phyloP scores from a whole-genome alignment of 768 basidiomycete genomes.

The Ramaria rubella region DNA sequence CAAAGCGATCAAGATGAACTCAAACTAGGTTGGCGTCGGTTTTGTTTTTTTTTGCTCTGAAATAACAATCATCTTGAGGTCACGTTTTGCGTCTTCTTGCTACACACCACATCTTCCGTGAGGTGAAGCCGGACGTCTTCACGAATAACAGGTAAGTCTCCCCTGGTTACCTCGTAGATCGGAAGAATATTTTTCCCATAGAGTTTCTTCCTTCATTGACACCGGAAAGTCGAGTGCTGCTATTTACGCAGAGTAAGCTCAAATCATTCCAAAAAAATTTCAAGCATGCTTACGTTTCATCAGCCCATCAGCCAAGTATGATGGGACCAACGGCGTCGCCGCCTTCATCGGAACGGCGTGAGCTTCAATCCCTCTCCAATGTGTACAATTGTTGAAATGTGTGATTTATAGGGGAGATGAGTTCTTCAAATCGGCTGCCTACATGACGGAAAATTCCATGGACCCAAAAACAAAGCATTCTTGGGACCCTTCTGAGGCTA shows the following conservation, averaged over 20 bases:
- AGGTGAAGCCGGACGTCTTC: slow-evolving; percentile 66
- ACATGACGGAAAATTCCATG: slow-evolving; percentile 54
- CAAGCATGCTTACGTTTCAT: not conserved
- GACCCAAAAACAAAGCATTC: slow-evolving; percentile 5
- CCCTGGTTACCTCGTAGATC: no score
- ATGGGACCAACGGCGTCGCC: slow-evolving; percentile 55
- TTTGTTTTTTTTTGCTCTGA: not conserved
- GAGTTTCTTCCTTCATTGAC: slow-evolving; percentile 55
- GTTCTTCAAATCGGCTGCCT: slow-evolving; percentile 68
- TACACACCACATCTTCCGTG: slow-evolving; percentile 69
- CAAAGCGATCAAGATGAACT: not conserved
- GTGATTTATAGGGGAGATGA: slow-evolving; percentile 54
- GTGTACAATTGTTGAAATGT: not conserved
- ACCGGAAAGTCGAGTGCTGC: slow-evolving; percentile 52
- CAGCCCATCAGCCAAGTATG: slow-evolving; percentile 61
- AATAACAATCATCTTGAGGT: slow-evolving; percentile 31
- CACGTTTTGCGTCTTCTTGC: slow-evolving; percentile 72
- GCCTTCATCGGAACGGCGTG: slow-evolving; percentile 48
- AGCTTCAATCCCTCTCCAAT: slow-evolving; percentile 16
- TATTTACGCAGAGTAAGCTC: slow-evolving; percentile 41
- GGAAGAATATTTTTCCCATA: no score
- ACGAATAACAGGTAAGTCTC: slow-evolving; percentile 64
- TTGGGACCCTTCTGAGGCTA: not conserved
- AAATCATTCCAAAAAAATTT: not conserved
- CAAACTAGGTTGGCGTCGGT: not conserved